Conservation (phyloP, 2,329 filamentous ascomycete genomes). For the Colletotrichum ledebouriae region DNA sequence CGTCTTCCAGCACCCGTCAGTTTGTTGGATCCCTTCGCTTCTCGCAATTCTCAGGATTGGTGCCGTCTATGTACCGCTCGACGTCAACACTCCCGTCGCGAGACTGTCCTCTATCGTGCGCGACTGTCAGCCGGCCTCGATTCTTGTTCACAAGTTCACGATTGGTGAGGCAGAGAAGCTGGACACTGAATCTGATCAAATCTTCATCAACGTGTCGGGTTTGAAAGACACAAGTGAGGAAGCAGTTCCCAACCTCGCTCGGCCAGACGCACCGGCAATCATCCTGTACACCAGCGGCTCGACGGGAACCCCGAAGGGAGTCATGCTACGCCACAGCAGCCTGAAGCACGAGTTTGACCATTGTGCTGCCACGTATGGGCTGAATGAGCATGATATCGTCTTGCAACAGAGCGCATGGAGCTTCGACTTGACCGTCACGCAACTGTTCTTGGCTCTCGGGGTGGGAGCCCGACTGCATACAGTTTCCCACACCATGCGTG, state of each 20-base stretch:
- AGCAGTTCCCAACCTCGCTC: too few relatives aligned
- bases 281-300: conserved; percentile 53
- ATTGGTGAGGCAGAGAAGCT: neutral
- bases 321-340: conserved; percentile 51
- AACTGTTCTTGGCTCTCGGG: conserved; percentile 53
- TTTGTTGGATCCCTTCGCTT: conserved; percentile 53
- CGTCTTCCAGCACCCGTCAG: conserved; percentile 55
- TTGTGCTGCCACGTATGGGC: neutral
- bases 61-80: conserved; percentile 57
- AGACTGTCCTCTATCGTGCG: conserved; percentile 50
- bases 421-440: conserved; percentile 58
- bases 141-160: conserved; percentile 43
- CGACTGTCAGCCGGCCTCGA: conserved; percentile 47
- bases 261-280: too few relatives aligned
- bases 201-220: neutral
- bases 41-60: conserved; percentile 57
- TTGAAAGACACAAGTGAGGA: too few relatives aligned
- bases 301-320: conserved; percentile 57
- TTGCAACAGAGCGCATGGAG: conserved; percentile 56
- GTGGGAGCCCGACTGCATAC: conserved; percentile 55
- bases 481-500: conserved; percentile 48
- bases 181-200: neutral
- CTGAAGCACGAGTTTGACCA: conserved; percentile 42
- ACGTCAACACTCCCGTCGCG: conserved; percentile 48
- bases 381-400: conserved; percentile 46